Conservation (phyloP, 2,329 filamentous ascomycete species). For the Fonsecaea nubica region DNA sequence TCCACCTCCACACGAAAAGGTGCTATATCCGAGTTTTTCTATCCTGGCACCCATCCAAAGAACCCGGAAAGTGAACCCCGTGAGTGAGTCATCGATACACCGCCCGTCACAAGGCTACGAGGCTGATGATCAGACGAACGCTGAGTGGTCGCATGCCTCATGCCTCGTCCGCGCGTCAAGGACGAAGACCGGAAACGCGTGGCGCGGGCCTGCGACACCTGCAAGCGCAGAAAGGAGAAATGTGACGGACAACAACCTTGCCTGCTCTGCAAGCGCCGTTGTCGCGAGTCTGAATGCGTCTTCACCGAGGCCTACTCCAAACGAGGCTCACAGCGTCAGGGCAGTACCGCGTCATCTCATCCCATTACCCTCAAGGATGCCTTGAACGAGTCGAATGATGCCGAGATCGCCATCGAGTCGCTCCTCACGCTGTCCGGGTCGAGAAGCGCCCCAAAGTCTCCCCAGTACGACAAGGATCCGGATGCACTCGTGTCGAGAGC, state of each 20-base stretch:
- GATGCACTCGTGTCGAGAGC: constrained; percentile 38
- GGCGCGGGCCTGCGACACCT: constrained; percentile 40
- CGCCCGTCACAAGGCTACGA: constrained; percentile 15
- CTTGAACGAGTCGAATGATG: constrained; percentile 37
- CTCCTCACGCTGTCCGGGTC: constrained; percentile 39
- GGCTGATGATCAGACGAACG: constrained; percentile 8
- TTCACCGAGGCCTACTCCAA: constrained; percentile 44
- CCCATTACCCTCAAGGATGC: constrained; percentile 35
- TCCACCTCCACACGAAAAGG: constrained; percentile 13
- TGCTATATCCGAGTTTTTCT: constrained; percentile 34
- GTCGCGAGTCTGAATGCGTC: constrained; percentile 51
- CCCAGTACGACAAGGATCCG: constrained; percentile 28
- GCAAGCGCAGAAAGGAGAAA: constrained; percentile 56
- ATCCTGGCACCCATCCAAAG: background rate
- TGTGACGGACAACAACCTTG: constrained; percentile 60
- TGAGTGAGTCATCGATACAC: constrained; percentile 3
- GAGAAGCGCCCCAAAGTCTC: constrained; percentile 37
- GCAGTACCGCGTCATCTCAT: constrained; percentile 24
- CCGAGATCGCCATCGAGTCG: constrained; percentile 41
- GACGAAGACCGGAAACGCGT: constrained; percentile 41
- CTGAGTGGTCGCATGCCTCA: constrained; percentile 26
- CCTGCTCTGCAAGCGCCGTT: constrained; percentile 56
- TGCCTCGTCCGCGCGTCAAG: constrained; percentile 41
- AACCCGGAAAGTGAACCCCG: constrained; percentile 11
- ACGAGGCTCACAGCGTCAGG: constrained; percentile 15